These are phyloP conservation scores for Hippophae tibetana DNA, from an alignment of 306 rosid genomes.

Conservation along the genomic window DNA sequence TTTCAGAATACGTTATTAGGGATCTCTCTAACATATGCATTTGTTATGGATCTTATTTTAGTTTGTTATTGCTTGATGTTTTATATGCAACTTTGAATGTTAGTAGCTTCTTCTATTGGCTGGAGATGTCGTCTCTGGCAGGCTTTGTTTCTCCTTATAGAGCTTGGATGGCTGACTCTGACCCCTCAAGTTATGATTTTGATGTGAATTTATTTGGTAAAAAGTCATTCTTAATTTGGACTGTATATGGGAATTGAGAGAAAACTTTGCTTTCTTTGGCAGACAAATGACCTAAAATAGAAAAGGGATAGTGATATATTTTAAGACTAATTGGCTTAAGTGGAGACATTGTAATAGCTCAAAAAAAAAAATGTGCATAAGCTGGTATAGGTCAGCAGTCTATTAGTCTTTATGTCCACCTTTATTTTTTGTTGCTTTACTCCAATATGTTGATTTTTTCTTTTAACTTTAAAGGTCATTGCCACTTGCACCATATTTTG, in stretches of 20 bases:
- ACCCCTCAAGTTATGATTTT: constrained; percentile 2
- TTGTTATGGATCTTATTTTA: background rate
- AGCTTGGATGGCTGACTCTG: constrained; percentile 1
- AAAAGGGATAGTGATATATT: too few species aligned
- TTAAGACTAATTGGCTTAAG: too few species aligned
- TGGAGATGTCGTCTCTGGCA: constrained; percentile 1
- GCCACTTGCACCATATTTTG: too few species aligned
- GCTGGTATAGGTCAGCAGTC: too few species aligned
- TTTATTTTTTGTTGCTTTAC: too few species aligned
- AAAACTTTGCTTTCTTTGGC: background rate
- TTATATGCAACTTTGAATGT: background rate
- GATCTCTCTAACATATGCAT: background rate
- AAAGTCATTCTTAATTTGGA: constrained; percentile 10
- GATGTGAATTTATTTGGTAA: background rate
- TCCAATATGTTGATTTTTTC: too few species aligned
- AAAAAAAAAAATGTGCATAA: background rate
- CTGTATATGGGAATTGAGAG: too few species aligned
- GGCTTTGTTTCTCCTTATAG: background rate
- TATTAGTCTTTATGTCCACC: too few species aligned
- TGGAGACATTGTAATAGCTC: background rate
- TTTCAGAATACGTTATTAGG: constrained; percentile 6
- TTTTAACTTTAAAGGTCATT: too few species aligned
- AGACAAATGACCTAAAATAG: background rate
- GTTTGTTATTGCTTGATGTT: background rate
- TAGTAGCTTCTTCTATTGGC: background rate